These are phyloP conservation scores for Arabidopsis hybrid DNA, from an alignment of 441 rosid genomes.

Conservation along the genomic window DNA sequence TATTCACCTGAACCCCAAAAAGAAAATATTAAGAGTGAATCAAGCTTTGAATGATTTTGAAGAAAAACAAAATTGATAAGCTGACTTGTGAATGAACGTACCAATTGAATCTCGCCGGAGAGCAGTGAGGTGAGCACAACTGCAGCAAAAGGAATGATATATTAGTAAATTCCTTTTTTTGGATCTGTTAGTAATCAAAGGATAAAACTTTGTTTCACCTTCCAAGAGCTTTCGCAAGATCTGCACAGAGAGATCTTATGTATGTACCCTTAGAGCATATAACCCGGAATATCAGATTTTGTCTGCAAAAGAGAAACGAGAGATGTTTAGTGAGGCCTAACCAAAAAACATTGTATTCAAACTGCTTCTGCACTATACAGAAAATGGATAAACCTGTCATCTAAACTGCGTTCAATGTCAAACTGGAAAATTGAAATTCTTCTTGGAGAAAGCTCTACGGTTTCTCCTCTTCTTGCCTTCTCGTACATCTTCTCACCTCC, in stretches of 20 bases:
- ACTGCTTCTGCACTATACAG: not conserved
- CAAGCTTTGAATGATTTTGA: not conserved
- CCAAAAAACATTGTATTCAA: constrained; percentile 15
- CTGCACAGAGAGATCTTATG: constrained; percentile 93
- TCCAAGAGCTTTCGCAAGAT: constrained; percentile 90
- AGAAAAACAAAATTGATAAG: not conserved
- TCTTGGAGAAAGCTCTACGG: constrained; percentile 86
- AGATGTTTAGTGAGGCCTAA: constrained; percentile 19
- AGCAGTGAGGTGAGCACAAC: constrained; percentile 94
- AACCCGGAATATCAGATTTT: constrained; percentile 85
- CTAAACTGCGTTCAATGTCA: constrained; percentile 88
- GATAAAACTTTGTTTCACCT: constrained; percentile 50
- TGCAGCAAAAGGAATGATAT: constrained; percentile 47
- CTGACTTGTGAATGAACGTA: constrained; percentile 39
- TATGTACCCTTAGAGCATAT: constrained; percentile 93
- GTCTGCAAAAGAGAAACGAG: constrained; percentile 58
- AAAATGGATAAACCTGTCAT: constrained; percentile 67
- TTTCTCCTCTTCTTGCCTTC: constrained; percentile 98
- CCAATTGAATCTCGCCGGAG: constrained; percentile 97
- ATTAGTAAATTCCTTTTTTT: constrained; percentile 9
- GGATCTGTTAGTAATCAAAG: constrained; percentile 8
- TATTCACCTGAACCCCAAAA: constrained; percentile 65
- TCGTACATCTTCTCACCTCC: constrained; percentile 99
- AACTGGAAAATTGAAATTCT: constrained; percentile 84
- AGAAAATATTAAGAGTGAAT: not conserved